phyloP scores from a whole-genome alignment of 1,139 yeast species.

The Hyphopichia fennica region DNA sequence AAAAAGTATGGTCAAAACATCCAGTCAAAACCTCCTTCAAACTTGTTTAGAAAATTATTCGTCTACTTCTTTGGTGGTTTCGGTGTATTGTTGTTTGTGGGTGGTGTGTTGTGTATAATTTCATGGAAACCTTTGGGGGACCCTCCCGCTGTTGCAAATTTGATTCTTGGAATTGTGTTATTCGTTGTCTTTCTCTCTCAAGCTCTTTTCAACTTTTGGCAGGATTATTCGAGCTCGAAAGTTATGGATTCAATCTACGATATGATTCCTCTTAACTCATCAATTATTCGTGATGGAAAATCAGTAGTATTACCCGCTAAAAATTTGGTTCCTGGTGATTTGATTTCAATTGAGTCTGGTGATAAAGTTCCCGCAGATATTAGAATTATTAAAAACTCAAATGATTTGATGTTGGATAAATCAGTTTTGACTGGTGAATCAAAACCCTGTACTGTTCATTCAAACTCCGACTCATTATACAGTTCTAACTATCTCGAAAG shows the following conservation, averaged over 20 bases:
- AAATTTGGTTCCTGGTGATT: slow-evolving; percentile 33
- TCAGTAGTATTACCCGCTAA: slow-evolving; percentile 16
- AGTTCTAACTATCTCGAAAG: slow-evolving; percentile 46
- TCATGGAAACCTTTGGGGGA: slow-evolving; percentile 54
- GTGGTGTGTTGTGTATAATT: slow-evolving; percentile 47
- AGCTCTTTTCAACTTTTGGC: slow-evolving; percentile 49
- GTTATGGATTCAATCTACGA: slow-evolving; percentile 51
- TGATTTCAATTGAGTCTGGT: slow-evolving; percentile 23
- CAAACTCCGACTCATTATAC: slow-evolving; percentile 17
- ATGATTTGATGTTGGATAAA: slow-evolving; percentile 32
- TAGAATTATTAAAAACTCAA: slow-evolving; percentile 24
- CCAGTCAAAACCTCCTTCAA: slow-evolving; percentile 38
- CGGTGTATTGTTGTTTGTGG: slow-evolving; percentile 43
- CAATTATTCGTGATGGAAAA: slow-evolving; percentile 23
- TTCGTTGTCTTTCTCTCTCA: slow-evolving; percentile 47
- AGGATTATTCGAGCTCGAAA: slow-evolving; percentile 49
- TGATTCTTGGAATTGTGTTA: slow-evolving; percentile 46
- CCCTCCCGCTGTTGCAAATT: slow-evolving; percentile 49
- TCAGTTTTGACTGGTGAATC: slow-evolving; percentile 40
- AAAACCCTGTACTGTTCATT: slow-evolving; percentile 23
- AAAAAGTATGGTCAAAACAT: slow-evolving; percentile 35
- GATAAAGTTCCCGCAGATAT: slow-evolving; percentile 35
- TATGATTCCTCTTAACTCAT: slow-evolving; percentile 41
- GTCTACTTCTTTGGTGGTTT: slow-evolving; percentile 52
- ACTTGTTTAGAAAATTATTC: slow-evolving; percentile 31